Base-by-base conservation (phyloP, 331 rosid species). In the Dryas integrifolia region DNA sequence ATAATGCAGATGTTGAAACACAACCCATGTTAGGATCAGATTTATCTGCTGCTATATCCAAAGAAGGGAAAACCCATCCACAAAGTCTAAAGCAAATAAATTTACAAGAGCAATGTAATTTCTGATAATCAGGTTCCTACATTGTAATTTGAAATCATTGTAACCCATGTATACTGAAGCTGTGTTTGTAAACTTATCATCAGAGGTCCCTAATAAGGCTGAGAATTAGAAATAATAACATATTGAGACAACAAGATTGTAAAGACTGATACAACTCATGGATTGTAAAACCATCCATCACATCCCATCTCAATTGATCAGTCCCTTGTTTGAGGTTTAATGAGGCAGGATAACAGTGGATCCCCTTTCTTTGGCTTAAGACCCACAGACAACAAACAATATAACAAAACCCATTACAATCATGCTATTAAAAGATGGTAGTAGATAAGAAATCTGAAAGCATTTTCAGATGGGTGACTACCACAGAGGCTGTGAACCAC, bases 281-380 rank as follows among this genome's bases (percentile, higher is more conserved):
- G 35, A 40, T 15, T 62, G 67, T 21, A 65, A 46, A 30, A 65
- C 70, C 44, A 46, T 65, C 55, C 18, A 46, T 35, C 39, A 46
- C 56, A 46, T 47, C n/a, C 14, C 11, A 58, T 45, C 57, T 72
- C 57, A 58, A 30, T 60, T 15, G 57, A 58, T 26, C 76, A 58
- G 58, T 26, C 76, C 40, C n/a, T 43, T 12, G 43, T 13, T 58
- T 48, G 12, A 66, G 44, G 18, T 24, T 24, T 6, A 65, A 66
- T 1, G 26, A 53, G 30, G 15, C 7, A 4, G 4, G 14, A 50
- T 12, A 9, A n/a, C 58, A 53, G 41, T 13, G 16, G 46, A 44
- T 50, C 16, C 16, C 16, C n/a, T 50, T 41, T 12, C 9, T 44
- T 49, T 62, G 9, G 58, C 58, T 41, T 38, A 38, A 38, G 65